These are phyloP conservation scores for Viola pubescens DNA, from an alignment of 441 rosid genomes.

Conservation along the genomic window DNA sequence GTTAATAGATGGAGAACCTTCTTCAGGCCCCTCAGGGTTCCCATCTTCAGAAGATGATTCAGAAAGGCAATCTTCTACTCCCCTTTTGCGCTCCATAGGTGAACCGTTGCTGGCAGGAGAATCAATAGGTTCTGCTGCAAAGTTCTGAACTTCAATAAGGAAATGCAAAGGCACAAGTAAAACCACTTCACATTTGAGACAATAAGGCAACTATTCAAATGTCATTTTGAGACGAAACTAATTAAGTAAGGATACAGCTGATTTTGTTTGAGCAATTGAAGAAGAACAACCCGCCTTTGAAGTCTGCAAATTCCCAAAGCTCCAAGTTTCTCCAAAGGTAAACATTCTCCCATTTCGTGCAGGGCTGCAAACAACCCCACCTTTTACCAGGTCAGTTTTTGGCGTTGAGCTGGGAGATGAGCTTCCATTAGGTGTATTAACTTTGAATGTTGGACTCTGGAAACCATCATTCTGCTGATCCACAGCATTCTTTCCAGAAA, in stretches of 20 bases:
- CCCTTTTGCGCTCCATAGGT: constrained; percentile 25
- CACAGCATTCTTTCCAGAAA: constrained; percentile 26
- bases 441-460: constrained; percentile 60
- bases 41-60: constrained; percentile 48
- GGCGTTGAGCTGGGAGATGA: constrained; percentile 40
- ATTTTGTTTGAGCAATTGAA: constrained; percentile 30
- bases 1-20: constrained; percentile 34
- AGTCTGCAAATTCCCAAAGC: constrained; percentile 40
- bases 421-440: constrained; percentile 32
- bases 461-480: constrained; percentile 33
- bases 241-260: constrained; percentile 45
- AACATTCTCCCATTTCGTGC: constrained; percentile 27
- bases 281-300: constrained; percentile 31
- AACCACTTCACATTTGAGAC: constrained; percentile 10
- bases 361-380: constrained; percentile 29
- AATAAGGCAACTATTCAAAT: neutral
- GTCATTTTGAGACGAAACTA: constrained; percentile 11
- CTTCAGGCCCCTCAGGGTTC: constrained; percentile 39
- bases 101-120: constrained; percentile 30
- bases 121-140: constrained; percentile 27
- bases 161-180: constrained; percentile 31
- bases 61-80: constrained; percentile 28
- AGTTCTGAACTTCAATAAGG: constrained; percentile 50
- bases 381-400: constrained; percentile 30
- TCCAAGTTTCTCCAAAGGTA: constrained; percentile 27